These are phyloP conservation scores for Chaetoceros tenuissimus DNA, from an alignment of 108 stramenopile species.

Conservation along the genomic window DNA sequence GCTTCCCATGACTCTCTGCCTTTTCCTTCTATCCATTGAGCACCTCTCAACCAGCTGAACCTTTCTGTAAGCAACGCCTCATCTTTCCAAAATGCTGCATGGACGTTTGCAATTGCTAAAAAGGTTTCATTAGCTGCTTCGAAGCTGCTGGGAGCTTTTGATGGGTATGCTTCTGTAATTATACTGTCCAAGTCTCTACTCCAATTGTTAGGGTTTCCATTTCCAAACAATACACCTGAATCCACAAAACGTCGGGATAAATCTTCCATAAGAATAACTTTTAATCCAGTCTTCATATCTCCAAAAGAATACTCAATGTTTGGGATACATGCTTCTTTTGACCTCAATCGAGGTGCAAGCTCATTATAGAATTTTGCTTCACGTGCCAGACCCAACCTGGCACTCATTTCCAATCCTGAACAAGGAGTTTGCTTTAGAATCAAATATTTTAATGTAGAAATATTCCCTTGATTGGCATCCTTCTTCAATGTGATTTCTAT, in stretches of 20 bases:
- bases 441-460: slow-evolving; percentile 8
- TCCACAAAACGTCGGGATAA: slow-evolving; percentile 19
- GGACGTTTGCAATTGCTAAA: slow-evolving; percentile 14
- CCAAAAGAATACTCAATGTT: slow-evolving; percentile 33
- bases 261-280: slow-evolving; percentile 42
- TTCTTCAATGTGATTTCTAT: neutral
- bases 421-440: slow-evolving; percentile 31
- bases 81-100: slow-evolving; percentile 38
- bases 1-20: slow-evolving; percentile 19
- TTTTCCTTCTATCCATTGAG: slow-evolving; percentile 36
- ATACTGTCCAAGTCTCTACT: slow-evolving; percentile 8
- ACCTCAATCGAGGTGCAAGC: neutral
- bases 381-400: slow-evolving; percentile 37
- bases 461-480: neutral
- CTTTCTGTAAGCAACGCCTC: slow-evolving; percentile 7
- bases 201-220: slow-evolving; percentile 37
- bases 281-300: slow-evolving; percentile 31
- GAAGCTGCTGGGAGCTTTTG: neutral
- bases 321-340: slow-evolving; percentile 14
- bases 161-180: neutral
- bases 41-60: slow-evolving; percentile 34
- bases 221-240: slow-evolving; percentile 36
- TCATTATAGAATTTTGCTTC: slow-evolving; percentile 43
- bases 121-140: slow-evolving; percentile 20
- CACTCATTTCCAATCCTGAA: slow-evolving; percentile 13